phyloP scores from a whole-genome alignment of 1,284 basidiomycete species.

The Leccinum angustisporum region DNA sequence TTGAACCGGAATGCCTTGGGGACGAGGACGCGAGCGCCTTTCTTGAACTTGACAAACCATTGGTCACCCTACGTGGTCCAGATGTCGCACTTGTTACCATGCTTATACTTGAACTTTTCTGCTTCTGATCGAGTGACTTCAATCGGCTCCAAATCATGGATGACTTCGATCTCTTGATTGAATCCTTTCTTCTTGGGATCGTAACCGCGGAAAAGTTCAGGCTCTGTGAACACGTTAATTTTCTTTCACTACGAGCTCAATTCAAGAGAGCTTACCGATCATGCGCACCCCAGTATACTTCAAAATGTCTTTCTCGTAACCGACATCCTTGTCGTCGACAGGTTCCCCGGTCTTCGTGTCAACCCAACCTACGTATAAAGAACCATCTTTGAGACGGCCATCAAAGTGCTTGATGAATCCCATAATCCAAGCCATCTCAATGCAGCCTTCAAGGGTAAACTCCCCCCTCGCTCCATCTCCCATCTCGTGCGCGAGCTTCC shows the following conservation, averaged over 20 bases:
- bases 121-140: conserved; percentile 92
- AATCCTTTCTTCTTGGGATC: conserved; percentile 97
- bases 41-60: conserved; percentile 99
- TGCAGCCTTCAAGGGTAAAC: conserved; percentile 95
- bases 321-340: conserved; percentile 98
- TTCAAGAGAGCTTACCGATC: conserved; percentile 64
- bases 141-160: conserved; percentile 95
- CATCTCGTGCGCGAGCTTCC: conserved; percentile 97
- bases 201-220: conserved; percentile 96
- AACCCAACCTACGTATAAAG: conserved; percentile 96
- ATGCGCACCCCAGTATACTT: conserved; percentile 93
- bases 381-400: conserved; percentile 90
- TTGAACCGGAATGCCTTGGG: conserved; percentile 97
- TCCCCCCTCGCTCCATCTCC: conserved; percentile 96
- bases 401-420: conserved; percentile 98
- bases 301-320: conserved; percentile 94
- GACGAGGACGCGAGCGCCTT: conserved; percentile 90
- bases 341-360: conserved; percentile 93
- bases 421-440: conserved; percentile 99
- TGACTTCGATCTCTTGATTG: conserved; percentile 95
- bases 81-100: conserved; percentile 94
- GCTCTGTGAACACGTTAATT: conserved; percentile 57
- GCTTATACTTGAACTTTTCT: conserved; percentile 93
- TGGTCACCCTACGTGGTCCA: conserved; percentile 90
- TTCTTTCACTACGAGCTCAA: not conserved